phyloP scores from a whole-genome alignment of 1,284 basidiomycete genomes.

The Amylostereum areolatum region DNA sequence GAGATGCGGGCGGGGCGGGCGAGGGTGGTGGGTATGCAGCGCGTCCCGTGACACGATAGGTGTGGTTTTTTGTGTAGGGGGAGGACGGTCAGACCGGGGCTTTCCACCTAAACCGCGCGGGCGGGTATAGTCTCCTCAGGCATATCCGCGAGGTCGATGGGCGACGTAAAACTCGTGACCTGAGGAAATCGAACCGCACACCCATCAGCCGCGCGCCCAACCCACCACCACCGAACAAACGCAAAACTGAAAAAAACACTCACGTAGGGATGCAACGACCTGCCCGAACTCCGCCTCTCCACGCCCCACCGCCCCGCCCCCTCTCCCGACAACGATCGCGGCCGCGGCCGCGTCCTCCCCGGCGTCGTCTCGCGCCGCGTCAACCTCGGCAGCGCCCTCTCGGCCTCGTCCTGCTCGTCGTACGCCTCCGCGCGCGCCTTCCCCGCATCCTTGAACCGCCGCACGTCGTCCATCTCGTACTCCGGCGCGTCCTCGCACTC shows the following conservation, averaged over 20 bases:
- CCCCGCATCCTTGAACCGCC: too few species aligned
- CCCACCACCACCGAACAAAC: too few species aligned
- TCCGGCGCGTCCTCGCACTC: too few species aligned
- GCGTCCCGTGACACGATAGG: neutral
- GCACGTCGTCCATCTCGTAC: too few species aligned
- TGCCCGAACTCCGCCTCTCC: too few species aligned
- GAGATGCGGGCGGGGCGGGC: too few species aligned
- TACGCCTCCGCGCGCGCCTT: neutral
- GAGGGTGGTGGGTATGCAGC: too few species aligned
- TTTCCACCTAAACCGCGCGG: neutral
- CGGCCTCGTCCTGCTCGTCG: neutral
- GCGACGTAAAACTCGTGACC: neutral
- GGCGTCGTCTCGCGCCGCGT: neutral
- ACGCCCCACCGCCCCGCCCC: neutral
- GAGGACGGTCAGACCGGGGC: neutral
- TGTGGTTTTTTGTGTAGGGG: neutral
- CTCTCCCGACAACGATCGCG: neutral
- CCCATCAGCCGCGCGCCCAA: neutral
- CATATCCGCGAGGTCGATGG: neutral
- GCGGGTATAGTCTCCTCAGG: too few species aligned
- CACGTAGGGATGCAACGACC: neutral
- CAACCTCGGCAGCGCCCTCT: neutral
- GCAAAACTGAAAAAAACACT: neutral
- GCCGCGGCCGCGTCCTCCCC: neutral
- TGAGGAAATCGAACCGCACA: neutral